Evolutionary conservation across 441 rosid genomes (phyloP).

Genomic region (Lepidium campestre): DNA sequence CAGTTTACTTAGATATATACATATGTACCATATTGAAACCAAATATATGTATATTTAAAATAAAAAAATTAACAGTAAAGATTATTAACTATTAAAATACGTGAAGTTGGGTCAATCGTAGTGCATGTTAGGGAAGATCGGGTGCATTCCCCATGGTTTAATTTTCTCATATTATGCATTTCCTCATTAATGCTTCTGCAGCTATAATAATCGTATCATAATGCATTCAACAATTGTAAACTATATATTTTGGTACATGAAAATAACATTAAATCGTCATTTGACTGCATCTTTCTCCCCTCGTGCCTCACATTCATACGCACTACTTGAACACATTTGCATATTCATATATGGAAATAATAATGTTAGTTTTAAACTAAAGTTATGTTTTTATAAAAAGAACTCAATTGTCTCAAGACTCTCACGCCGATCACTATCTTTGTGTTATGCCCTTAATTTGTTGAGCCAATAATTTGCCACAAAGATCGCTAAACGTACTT

Average conservation of each 20-base stretch:
- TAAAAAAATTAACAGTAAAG: no score
- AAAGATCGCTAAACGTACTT: no score
- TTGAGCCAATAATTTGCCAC: no score
- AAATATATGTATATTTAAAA: no score
- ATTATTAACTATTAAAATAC: neutral
- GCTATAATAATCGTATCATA: neutral
- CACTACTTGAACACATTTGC: no score
- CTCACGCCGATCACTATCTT: neutral
- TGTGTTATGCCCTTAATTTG: neutral
- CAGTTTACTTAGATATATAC: neutral
- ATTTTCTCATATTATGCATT: neutral
- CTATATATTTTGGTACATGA: neutral
- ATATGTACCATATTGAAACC: no score
- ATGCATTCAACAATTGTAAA: neutral
- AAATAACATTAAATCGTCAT: neutral
- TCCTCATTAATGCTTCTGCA: neutral
- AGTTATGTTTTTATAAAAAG: neutral
- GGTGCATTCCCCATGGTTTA: no score
- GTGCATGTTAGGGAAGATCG: no score
- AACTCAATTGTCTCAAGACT: neutral
- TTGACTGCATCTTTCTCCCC: neutral
- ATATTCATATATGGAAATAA: neutral
- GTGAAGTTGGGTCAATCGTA: neutral
- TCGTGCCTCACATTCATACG: neutral
- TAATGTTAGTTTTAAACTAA: neutral